Evolutionary conservation across 768 basidiomycete genomes (phyloP), one percentile per base, ranked within the genome.

Genomic region (Chiua virens): DNA sequence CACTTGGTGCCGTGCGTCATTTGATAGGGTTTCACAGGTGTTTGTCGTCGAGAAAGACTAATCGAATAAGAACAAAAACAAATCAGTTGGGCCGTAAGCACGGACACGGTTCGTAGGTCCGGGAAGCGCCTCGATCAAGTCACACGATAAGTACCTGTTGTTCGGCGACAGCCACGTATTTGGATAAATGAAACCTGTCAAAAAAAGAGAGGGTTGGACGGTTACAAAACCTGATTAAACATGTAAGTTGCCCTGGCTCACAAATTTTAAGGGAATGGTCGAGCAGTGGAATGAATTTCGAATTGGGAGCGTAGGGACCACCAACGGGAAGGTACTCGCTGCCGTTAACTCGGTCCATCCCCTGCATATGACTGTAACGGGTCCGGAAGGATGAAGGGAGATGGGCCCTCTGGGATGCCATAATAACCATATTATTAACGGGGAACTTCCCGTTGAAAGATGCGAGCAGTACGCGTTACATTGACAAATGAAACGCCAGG

Each of bases 31-130:
- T 64, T 71, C 58, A 30, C 57, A 69, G 57, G 63, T 52, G 52
- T 51, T 55, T 66, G 67, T 67, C 55, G 62, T 69, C 65, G 67
- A 69, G 67, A 65, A 69, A 67, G 64, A 69, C 63, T 71, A 67
- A 69, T 69, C 55, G 47, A 49, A 65, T 57, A 58, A 60, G 67
- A 56, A 60, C 58, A 44, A 54, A 45, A 45, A 56, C 57, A 50
- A 45, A 42, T 39, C 60, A 42, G 41, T 53, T 38, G 49, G 50
- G 53, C 44, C 48, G 55, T 49, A 34, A 38, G 47, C 50, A 55
- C 37, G 47, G 52, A 50, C 42, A 51, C 52, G 54, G 60, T 52
- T 56, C 45, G 38, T 43, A 42, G 46, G 45, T 32, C 52, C 53
- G 60, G 67, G 41, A 42, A 52, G 54, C 53, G 54, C 48, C 51